A percentile compares a stretch with the other conserved stretches of the same genome.
phyloP scores from a whole-genome alignment of 2,329 filamentous ascomycete species.

The Pseudogymnoascus sp. region DNA sequence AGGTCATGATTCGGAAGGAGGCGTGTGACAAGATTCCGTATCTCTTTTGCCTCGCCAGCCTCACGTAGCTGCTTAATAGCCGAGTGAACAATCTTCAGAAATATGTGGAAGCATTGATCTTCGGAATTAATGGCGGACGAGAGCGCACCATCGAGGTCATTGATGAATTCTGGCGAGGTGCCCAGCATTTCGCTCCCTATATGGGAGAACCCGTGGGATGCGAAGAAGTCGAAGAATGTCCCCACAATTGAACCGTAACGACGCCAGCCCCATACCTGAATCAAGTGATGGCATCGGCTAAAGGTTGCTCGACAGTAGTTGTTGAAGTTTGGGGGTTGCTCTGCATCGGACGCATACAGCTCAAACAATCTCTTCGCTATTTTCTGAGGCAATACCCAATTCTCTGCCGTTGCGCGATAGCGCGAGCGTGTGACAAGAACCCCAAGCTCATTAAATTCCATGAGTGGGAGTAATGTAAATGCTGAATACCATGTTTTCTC shows the following conservation, averaged over 20 bases:
- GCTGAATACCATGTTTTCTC: conserved; percentile 52
- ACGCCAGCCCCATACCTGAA: conserved; percentile 60
- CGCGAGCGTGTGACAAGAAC: conserved; percentile 37
- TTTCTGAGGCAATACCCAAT: conserved; percentile 54
- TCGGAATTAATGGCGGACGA: conserved; percentile 44
- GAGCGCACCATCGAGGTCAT: conserved; percentile 40
- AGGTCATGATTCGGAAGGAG: conserved; percentile 60
- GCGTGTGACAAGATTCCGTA: conserved; percentile 54
- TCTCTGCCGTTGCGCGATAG: conserved; percentile 40
- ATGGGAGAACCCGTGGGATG: conserved; percentile 53
- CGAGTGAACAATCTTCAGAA: conserved; percentile 56
- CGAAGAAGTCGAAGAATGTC: conserved; percentile 62
- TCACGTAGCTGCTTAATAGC: conserved; percentile 46
- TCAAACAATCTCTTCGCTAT: conserved; percentile 51
- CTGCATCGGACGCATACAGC: conserved; percentile 48
- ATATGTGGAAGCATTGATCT: conserved; percentile 61
- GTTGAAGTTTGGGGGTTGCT: conserved; percentile 56
- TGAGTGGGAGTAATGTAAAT: conserved; percentile 54
- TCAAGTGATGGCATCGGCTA: conserved; percentile 54
- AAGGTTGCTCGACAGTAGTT: conserved; percentile 55
- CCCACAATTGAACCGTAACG: conserved; percentile 49
- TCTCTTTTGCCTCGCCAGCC: conserved; percentile 46
- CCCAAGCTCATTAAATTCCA: conserved; percentile 51
- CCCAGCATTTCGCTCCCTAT: conserved; percentile 52
- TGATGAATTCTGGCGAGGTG: conserved; percentile 56